Conservation (phyloP, 2,329 filamentous ascomycete species). For the Ophiostoma himal-ulmi region DNA sequence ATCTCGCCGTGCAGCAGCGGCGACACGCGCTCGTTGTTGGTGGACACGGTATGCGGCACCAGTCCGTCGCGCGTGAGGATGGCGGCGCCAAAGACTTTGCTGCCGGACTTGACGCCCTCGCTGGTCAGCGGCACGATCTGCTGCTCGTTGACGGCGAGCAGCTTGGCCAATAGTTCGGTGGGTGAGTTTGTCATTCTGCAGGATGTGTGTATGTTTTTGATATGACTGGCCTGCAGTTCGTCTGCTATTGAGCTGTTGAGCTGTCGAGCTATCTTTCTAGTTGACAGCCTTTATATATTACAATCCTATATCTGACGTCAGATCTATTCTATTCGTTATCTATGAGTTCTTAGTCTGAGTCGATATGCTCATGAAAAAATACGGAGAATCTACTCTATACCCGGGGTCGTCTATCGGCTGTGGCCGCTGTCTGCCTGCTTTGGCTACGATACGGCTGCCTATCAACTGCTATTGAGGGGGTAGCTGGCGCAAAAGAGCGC, state of each 20-base stretch:
- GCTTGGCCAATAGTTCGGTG: conserved; percentile 34
- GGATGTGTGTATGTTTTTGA: background rate
- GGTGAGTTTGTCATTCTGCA: conserved; percentile 19
- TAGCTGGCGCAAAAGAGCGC: background rate
- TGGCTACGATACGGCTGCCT: background rate
- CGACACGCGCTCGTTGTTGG: conserved; percentile 51
- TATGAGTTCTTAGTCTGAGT: background rate
- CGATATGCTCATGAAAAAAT: background rate
- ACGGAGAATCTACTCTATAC: background rate
- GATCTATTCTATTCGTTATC: background rate
- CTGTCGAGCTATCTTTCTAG: background rate
- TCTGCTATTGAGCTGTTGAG: background rate
- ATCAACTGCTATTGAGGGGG: background rate
- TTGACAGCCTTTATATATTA: background rate
- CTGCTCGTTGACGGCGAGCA: conserved; percentile 41
- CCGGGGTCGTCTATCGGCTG: background rate
- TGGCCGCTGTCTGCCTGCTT: background rate
- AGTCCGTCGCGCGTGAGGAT: conserved; percentile 43
- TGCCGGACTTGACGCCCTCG: conserved; percentile 45
- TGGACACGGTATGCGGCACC: conserved; percentile 43
- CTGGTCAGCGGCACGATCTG: conserved; percentile 48
- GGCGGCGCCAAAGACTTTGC: conserved; percentile 53
- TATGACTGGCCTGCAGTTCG: background rate
- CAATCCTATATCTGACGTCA: background rate
- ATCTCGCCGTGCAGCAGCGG: conserved; percentile 55